Evolutionary conservation across 2,329 filamentous ascomycete species (phyloP), one percentile per base, ranked within the genome.

Genomic region (Hortaea werneckii): DNA sequence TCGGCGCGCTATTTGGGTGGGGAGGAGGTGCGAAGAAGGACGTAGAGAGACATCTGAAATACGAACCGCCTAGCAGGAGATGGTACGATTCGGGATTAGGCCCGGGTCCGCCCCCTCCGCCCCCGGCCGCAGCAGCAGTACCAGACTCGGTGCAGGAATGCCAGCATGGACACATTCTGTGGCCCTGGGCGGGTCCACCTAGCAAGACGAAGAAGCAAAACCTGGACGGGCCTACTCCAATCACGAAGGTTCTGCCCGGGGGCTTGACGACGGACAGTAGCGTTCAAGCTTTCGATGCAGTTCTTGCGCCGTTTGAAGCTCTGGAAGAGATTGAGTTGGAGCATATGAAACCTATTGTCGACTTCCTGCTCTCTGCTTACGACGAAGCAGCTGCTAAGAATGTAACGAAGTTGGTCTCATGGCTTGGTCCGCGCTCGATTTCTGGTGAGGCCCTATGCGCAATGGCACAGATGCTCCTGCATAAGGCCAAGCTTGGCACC

Each of bases 1-100:
- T 61, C 43, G 59, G 58, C 8, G 52, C 55, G 6, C 48, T 63
- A 9, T 60, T 61, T 38, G 61, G 59, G 5, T 45, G 55, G 28
- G 51, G 52, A 43, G 47, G 46, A 40, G 29, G 44, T 38, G 38
- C 41, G 26, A 37, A 45, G 28, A 42, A 46, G n/a, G 10, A n/a
- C 3, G 13, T 39, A 10, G 51, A 57, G 27, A 52, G 42, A 32
- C 51, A 50, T 42, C 57, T 56, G 50, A 51, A 47, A 34, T 62
- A 55, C 53, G 50, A 52, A 37, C 42, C 60, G 29, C 58, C 58
- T 5, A 47, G 32, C n/a, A 9, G 26, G 9, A 10, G 6, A 6
- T n/a, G 6, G 8, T n/a, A 28, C n/a, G 20, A 11, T 13, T 12
- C 38, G 1, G 32, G 27, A n/a, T 26, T 37, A 12, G 42, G 39